A percentile compares a stretch with the other conserved stretches of the same genome.
Evolutionary conservation across 345 rosid species (phyloP).

Genomic region (Gossypium australe): DNA sequence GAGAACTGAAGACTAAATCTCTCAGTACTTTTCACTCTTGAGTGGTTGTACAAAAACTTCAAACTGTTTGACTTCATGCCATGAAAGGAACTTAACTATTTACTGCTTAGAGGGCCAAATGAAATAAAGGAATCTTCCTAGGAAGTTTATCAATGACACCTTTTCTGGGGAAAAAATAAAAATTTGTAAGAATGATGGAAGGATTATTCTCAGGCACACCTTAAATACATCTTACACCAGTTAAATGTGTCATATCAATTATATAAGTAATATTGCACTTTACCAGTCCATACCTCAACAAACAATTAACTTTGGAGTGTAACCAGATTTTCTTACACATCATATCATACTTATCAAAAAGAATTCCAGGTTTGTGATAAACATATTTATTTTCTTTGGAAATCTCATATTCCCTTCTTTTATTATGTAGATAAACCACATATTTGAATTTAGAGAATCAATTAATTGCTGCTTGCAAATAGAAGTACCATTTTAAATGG

Average conservation of each 20-base stretch:
- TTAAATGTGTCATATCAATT: not conserved
- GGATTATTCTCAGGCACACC: not conserved
- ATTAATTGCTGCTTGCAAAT: conserved; percentile 6
- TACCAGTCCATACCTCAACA: not conserved
- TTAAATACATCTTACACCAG: not conserved
- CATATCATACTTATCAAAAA: conserved; percentile 1
- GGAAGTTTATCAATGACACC: not conserved
- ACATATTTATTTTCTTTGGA: too few species aligned
- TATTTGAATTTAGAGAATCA: too few species aligned
- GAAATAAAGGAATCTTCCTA: not conserved
- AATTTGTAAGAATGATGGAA: not conserved
- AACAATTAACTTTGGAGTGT: not conserved
- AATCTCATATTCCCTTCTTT: too few species aligned
- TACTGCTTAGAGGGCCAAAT: not conserved
- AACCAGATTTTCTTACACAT: not conserved
- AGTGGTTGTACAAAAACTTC: not conserved
- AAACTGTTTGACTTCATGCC: not conserved
- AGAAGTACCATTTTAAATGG: not conserved
- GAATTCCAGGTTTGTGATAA: too few species aligned
- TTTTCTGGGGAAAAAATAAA: not conserved
- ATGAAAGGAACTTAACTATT: not conserved
- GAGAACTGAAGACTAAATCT: not conserved
- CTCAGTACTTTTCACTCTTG: not conserved
- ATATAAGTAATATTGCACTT: not conserved
- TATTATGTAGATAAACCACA: too few species aligned